Conservation (phyloP, 2,329 filamentous ascomycete species). For the Diaporthe sp. region DNA sequence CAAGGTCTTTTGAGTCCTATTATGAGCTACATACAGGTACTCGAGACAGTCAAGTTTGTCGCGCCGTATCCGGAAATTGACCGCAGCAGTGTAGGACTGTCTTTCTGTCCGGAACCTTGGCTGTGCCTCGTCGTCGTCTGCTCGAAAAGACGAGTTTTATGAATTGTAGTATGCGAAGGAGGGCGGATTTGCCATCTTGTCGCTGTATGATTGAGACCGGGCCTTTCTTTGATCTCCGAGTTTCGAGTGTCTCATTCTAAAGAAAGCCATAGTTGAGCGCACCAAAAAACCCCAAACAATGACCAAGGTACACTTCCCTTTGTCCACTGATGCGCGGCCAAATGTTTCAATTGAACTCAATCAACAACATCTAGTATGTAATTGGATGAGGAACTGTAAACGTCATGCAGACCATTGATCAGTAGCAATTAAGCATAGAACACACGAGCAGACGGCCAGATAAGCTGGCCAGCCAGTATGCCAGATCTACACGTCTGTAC, state of each 20-base stretch:
- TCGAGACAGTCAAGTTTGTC: no score
- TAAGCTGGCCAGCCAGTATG: no score
- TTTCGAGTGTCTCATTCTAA: neutral
- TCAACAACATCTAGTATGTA: rapidly evolving
- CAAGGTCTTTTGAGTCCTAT: neutral
- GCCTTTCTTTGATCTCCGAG: neutral
- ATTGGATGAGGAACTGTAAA: neutral
- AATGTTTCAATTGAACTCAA: neutral
- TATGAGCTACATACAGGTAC: neutral
- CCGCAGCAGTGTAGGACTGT: neutral
- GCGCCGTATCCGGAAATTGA: no score
- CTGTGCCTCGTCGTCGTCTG: no score
- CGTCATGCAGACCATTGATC: neutral
- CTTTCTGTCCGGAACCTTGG: neutral
- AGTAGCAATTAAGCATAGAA: no score
- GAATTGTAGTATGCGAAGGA: neutral
- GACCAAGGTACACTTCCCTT: neutral
- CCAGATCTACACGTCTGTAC: no score
- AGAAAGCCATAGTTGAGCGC: neutral
- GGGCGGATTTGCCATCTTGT: neutral
- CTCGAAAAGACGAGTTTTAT: neutral
- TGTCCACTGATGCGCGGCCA: neutral
- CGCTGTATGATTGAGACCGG: neutral
- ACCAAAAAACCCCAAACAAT: neutral
- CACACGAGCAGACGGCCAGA: no score